Evolutionary conservation across 2,329 filamentous ascomycete genomes (phyloP).

Genomic region (Claviceps maximensis): DNA sequence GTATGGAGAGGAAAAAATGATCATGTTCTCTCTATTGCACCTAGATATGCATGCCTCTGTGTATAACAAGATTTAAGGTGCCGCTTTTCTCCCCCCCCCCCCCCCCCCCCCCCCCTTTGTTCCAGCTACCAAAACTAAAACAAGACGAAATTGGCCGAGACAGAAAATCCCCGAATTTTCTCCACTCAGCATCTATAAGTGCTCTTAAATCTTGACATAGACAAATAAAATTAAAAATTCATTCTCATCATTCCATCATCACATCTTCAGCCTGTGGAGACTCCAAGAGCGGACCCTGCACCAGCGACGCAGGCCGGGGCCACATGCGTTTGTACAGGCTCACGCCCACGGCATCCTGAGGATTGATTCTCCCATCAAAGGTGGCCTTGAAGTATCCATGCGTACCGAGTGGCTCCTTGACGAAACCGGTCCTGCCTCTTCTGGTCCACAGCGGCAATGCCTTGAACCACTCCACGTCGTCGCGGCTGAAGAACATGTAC

Average conservation of each 20-base stretch:
- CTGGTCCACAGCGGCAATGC: slow-evolving; percentile 89
- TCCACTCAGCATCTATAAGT: too few species aligned
- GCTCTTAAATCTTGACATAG: too few species aligned
- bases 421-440: slow-evolving; percentile 72
- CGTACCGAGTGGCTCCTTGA: slow-evolving; percentile 90
- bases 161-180: too few species aligned
- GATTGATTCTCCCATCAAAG: slow-evolving; percentile 92
- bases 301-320: slow-evolving; percentile 52
- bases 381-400: slow-evolving; percentile 99
- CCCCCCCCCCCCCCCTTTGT: too few species aligned
- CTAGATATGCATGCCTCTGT: too few species aligned
- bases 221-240: background rate
- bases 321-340: slow-evolving; percentile 79
- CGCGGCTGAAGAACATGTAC: slow-evolving; percentile 99
- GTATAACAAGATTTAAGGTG: too few species aligned
- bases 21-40: too few species aligned
- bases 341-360: slow-evolving; percentile 84
- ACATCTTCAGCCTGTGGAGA: slow-evolving; percentile 18
- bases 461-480: slow-evolving; percentile 97
- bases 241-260: slow-evolving; percentile 20
- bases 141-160: too few species aligned
- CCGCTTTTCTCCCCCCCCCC: too few species aligned
- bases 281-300: slow-evolving; percentile 31
- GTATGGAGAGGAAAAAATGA: too few species aligned
- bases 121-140: background rate